Conservation (phyloP, 495 filamentous ascomycete genomes). For the Neurospora tetraspora region DNA sequence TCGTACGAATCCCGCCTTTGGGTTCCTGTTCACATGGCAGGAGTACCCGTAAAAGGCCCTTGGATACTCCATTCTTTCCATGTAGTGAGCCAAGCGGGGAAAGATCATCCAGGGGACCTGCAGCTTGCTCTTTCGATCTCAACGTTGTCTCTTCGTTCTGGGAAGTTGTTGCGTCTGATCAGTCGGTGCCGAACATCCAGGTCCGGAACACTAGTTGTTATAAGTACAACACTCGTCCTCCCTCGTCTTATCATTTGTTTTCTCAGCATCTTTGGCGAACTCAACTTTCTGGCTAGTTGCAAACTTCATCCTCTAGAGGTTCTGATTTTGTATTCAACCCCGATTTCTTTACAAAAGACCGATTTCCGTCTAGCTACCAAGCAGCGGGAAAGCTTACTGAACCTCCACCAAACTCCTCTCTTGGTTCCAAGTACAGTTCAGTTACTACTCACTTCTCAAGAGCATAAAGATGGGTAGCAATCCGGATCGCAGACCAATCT, state of each 20-base stretch:
- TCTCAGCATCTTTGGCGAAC: not conserved
- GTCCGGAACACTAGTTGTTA: not conserved
- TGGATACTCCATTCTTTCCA: not conserved
- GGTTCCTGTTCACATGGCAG: not conserved
- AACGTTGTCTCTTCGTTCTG: not conserved
- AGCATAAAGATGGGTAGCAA: not conserved
- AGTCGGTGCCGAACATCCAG: not conserved
- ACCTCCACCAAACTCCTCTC: not conserved
- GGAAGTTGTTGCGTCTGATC: not conserved
- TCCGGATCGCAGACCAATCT: conserved; percentile 56
- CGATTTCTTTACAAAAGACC: not conserved
- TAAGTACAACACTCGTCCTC: not conserved
- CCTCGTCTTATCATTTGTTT: not conserved
- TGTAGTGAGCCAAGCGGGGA: not conserved
- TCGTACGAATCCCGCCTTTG: not conserved
- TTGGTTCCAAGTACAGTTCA: not conserved
- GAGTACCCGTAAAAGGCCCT: not conserved
- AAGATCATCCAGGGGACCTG: not conserved
- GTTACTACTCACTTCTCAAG: not conserved
- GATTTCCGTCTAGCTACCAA: not conserved
- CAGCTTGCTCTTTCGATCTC: not conserved
- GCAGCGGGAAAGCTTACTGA: not conserved
- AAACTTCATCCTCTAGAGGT: not conserved
- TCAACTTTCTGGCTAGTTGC: not conserved
- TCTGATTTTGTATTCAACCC: not conserved